Evolutionary conservation across 2,329 filamentous ascomycete species (phyloP).

Genomic region (Beauveria pseudobassiana): DNA sequence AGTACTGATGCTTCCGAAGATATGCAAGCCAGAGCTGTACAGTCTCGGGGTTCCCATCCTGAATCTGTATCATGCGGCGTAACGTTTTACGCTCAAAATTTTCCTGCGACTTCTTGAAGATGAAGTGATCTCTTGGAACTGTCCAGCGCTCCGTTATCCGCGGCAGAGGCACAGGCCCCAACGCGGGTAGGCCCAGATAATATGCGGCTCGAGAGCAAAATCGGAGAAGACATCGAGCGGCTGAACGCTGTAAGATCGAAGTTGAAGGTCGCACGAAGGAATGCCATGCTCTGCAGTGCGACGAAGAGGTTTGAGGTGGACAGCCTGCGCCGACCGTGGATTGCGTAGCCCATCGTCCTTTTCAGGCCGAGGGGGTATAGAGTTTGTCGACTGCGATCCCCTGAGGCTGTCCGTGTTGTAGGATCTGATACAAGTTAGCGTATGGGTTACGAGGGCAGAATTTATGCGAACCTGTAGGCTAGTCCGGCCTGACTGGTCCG

Average conservation of each 20-base stretch:
- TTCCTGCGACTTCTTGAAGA: constrained; percentile 95
- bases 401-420: background rate
- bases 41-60: constrained; percentile 80
- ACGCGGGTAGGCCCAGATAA: constrained; percentile 80
- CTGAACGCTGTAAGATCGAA: constrained; percentile 83
- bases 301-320: constrained; percentile 79
- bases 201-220: constrained; percentile 94
- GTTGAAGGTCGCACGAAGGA: constrained; percentile 81
- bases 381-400: background rate
- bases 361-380: background rate
- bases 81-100: constrained; percentile 93
- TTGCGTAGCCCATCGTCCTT: constrained; percentile 38
- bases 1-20: constrained; percentile 83
- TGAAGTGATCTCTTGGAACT: constrained; percentile 79
- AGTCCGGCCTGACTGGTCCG: background rate
- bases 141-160: constrained; percentile 90
- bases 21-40: constrained; percentile 92
- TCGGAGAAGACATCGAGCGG: constrained; percentile 93
- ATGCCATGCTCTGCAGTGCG: constrained; percentile 67
- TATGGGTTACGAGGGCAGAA: background rate
- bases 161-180: constrained; percentile 78
- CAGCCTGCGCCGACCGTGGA: constrained; percentile 73
- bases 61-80: constrained; percentile 81
- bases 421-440: background rate
- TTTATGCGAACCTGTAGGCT: background rate